phyloP scores from a whole-genome alignment of 2,329 filamentous ascomycete genomes.

The Exophiala sideris region DNA sequence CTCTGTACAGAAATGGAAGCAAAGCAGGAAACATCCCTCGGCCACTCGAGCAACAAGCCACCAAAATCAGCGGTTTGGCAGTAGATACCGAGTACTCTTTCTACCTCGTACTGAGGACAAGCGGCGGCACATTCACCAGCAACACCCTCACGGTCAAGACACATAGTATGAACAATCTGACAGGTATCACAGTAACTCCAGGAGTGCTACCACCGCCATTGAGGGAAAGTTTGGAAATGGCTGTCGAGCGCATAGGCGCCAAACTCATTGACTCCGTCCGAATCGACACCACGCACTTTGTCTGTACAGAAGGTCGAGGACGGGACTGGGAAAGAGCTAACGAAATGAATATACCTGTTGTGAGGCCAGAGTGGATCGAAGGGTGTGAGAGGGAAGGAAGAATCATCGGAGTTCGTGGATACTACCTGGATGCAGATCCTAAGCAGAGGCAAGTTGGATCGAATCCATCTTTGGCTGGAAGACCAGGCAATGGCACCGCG shows the following conservation, averaged over 20 bases:
- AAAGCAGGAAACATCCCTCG: slow-evolving; percentile 94
- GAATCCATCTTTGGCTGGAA: slow-evolving; percentile 21
- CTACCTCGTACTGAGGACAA: slow-evolving; percentile 86
- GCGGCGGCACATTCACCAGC: slow-evolving; percentile 79
- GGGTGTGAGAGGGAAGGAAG: slow-evolving; percentile 92
- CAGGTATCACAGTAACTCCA: slow-evolving; percentile 89
- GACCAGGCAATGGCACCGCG: slow-evolving; percentile 26
- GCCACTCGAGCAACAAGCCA: slow-evolving; percentile 82
- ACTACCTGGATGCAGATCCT: slow-evolving; percentile 86
- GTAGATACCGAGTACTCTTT: slow-evolving; percentile 96
- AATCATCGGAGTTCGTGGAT: slow-evolving; percentile 90
- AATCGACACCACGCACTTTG: slow-evolving; percentile 98
- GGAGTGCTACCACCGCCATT: slow-evolving; percentile 74
- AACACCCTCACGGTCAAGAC: slow-evolving; percentile 83
- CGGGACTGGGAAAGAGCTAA: slow-evolving; percentile 92
- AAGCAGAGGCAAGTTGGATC: slow-evolving; percentile 53
- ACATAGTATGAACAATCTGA: slow-evolving; percentile 97
- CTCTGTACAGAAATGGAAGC: slow-evolving; percentile 90
- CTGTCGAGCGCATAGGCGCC: slow-evolving; percentile 84
- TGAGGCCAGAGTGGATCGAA: slow-evolving; percentile 94
- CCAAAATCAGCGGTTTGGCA: slow-evolving; percentile 94
- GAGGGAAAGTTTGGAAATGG: slow-evolving; percentile 68
- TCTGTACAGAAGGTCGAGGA: slow-evolving; percentile 89
- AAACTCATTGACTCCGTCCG: slow-evolving; percentile 85
- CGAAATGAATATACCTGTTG: slow-evolving; percentile 96